Evolutionary conservation across 352 stramenopile genomes (phyloP).

Genomic region (Phytophthora pini): DNA sequence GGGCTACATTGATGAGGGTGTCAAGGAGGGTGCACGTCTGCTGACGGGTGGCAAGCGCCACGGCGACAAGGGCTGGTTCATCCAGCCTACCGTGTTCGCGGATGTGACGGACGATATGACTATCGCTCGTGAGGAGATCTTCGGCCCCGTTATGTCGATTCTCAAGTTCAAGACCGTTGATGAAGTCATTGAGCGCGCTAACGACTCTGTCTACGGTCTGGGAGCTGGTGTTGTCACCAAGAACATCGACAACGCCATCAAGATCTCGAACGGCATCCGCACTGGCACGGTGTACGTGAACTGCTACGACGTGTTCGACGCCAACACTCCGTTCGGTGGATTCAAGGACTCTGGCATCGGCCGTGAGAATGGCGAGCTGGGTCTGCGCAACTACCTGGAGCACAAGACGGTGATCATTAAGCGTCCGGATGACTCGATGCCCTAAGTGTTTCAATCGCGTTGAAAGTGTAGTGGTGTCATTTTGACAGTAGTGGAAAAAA

Average conservation of each 20-base stretch:
- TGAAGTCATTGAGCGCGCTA: conserved; percentile 88
- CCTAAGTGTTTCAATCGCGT: conserved; percentile 27
- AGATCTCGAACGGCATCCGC: conserved; percentile 89
- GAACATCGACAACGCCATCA: conserved; percentile 86
- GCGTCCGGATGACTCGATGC: conserved; percentile 52
- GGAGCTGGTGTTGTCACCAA: conserved; percentile 90
- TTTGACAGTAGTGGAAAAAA: conserved; percentile 4
- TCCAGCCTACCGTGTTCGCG: conserved; percentile 92
- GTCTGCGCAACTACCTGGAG: conserved; percentile 81
- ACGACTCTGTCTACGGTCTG: conserved; percentile 89
- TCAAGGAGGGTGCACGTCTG: conserved; percentile 85
- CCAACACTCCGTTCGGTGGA: conserved; percentile 86
- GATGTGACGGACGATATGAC: conserved; percentile 85
- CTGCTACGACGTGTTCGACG: conserved; percentile 92
- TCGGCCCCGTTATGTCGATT: conserved; percentile 92
- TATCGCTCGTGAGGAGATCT: conserved; percentile 93
- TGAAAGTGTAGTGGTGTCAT: conserved; percentile 24
- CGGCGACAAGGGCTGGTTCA: conserved; percentile 86
- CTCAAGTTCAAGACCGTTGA: conserved; percentile 91
- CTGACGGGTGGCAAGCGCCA: conserved; percentile 82
- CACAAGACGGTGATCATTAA: conserved; percentile 82
- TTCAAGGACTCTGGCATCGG: conserved; percentile 90
- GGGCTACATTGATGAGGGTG: conserved; percentile 77
- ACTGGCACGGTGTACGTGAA: conserved; percentile 95
- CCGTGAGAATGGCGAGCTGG: conserved; percentile 79